Percentiles rank a stretch among this genome's conserved stretches.
Conservation (phyloP, 257 asterid species). For the Pogostemon cablin region DNA sequence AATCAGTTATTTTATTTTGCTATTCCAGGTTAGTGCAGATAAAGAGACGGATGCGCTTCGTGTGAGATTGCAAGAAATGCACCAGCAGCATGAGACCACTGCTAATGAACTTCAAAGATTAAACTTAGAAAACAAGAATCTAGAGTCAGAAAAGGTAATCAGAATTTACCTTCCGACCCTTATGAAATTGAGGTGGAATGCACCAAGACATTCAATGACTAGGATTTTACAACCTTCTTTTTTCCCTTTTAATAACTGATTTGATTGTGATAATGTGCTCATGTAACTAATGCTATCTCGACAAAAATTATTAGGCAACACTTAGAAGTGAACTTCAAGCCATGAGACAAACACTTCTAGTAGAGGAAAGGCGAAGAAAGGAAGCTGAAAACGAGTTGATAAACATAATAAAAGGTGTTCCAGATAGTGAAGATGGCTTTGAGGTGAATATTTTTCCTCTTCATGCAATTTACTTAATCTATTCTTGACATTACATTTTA, state of each 20-base stretch:
- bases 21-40: slow-evolving; percentile 46
- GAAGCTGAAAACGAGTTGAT: slow-evolving; percentile 74
- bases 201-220: slow-evolving; percentile 12
- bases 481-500: slow-evolving; percentile 22
- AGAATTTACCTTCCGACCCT: not conserved
- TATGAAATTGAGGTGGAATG: slow-evolving; percentile 5
- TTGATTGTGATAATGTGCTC: slow-evolving; percentile 24
- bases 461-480: slow-evolving; percentile 6
- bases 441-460: slow-evolving; percentile 58
- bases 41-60: slow-evolving; percentile 59
- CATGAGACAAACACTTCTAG: slow-evolving; percentile 53
- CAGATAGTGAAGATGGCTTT: slow-evolving; percentile 85
- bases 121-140: slow-evolving; percentile 52
- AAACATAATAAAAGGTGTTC: slow-evolving; percentile 59
- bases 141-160: slow-evolving; percentile 71
- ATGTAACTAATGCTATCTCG: slow-evolving; percentile 24
- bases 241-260: not conserved
- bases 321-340: slow-evolving; percentile 57
- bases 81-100: slow-evolving; percentile 59
- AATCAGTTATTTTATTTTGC: slow-evolving; percentile 21
- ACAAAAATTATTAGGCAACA: slow-evolving; percentile 46
- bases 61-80: slow-evolving; percentile 56
- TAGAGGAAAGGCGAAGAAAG: slow-evolving; percentile 70
- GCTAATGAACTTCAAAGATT: slow-evolving; percentile 51
- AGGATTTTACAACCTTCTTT: not conserved